These are phyloP conservation scores for Bolboschoenus planiculmis DNA, from an alignment of 176 grass and related monocot species.

Conservation along the genomic window DNA sequence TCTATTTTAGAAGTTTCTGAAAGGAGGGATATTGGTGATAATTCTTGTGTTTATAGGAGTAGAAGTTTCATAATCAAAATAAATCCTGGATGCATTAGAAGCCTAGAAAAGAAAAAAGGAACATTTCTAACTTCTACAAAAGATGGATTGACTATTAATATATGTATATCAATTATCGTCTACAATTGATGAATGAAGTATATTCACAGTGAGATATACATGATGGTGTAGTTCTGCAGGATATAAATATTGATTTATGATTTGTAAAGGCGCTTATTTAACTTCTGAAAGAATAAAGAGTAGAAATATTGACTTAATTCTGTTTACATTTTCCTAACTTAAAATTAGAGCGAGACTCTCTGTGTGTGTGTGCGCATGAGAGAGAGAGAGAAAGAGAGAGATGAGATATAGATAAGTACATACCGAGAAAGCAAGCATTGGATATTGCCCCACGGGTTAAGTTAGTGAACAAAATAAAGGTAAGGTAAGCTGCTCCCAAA, in stretches of 20 bases:
- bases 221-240: not conserved
- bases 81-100: not conserved
- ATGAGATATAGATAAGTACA: conserved; percentile 29
- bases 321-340: not conserved
- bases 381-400: not conserved
- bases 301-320: not conserved
- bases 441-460: conserved; percentile 37
- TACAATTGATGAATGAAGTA: not conserved
- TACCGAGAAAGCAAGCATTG: conserved; percentile 78
- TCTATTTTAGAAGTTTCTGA: not conserved
- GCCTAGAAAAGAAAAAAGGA: not conserved
- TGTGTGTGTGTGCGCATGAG: not conserved
- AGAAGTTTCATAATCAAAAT: not conserved
- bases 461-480: conserved; percentile 57
- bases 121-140: no score
- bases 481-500: conserved; percentile 61
- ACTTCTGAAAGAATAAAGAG: not conserved
- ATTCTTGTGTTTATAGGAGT: not conserved
- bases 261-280: not conserved
- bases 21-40: not conserved
- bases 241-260: not conserved
- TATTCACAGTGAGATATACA: not conserved
- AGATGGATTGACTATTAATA: not conserved
- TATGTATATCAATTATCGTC: not conserved
- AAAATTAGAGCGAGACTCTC: not conserved